Evolutionary conservation across 1,139 yeast genomes (phyloP).

Genomic region (Magnusiomyces fungicola): DNA sequence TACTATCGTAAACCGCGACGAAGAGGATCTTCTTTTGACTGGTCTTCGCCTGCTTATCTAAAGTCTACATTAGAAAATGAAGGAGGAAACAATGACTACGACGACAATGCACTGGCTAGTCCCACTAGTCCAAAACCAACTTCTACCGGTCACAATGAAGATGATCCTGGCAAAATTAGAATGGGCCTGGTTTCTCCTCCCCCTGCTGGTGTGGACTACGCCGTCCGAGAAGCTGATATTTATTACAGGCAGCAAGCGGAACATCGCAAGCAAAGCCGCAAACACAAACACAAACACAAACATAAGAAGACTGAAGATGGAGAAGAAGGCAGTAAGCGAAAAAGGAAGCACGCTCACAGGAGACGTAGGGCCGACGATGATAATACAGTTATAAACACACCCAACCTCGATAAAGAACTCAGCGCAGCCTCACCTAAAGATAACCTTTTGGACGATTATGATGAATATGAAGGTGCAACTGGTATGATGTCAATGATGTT

Average conservation of each 20-base stretch:
- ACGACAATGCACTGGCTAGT: neutral
- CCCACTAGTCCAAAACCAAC: slow-evolving; percentile 1
- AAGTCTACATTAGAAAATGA: too few relatives aligned
- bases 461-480: neutral
- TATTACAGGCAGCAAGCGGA: slow-evolving; percentile 23
- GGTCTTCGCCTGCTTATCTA: slow-evolving; percentile 14
- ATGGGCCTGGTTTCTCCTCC: slow-evolving; percentile 11
- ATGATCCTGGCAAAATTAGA: slow-evolving; percentile 5
- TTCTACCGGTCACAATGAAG: too few relatives aligned
- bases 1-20: slow-evolving; percentile 27
- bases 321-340: neutral
- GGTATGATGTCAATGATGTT: neutral
- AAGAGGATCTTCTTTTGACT: slow-evolving; percentile 24
- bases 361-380: too few relatives aligned
- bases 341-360: neutral
- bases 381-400: neutral
- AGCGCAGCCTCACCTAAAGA: too few relatives aligned
- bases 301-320: neutral
- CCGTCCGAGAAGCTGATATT: slow-evolving; percentile 33
- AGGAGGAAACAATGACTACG: slow-evolving; percentile 1
- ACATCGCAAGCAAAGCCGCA: slow-evolving; percentile 7
- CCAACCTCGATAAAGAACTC: neutral
- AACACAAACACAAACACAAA: neutral
- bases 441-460: too few relatives aligned
- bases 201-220: slow-evolving; percentile 27